Base-by-base conservation (phyloP, 768 basidiomycete species). In the Lentinula detonsa region DNA sequence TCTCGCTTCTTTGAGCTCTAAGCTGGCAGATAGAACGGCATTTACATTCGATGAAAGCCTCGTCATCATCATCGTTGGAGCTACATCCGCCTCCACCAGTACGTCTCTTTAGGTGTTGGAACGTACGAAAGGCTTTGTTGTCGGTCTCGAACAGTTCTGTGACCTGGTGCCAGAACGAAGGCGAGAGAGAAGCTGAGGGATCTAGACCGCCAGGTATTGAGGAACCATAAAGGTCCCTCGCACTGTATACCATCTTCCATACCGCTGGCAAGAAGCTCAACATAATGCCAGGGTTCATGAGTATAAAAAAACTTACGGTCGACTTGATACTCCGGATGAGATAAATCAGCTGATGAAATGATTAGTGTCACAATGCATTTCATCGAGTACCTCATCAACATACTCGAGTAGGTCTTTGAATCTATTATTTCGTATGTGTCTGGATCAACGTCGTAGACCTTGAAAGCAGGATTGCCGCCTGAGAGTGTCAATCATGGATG, bases 401-500 rank as follows among this genome's bases (percentile, higher is more conserved):
- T 55, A 85, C 84, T 75, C 53, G 74, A 71, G 67, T 80, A 83
- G 0, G 80, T 81, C 11, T 74, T 74, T 4, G 77, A 72, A 63
- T 88, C 85, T 80, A 87, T 82, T 53, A 88, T 69, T 65, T 86
- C 86, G 64, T 81, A 86, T 7, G 85, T 85, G 61, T 85, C 84
- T 2, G 85, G 83, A 65, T 88, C 86, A 31, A 88, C 73, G 56
- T 86, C 85, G 67, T 86, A 86, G 0, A 85, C 70, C 56, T 82
- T 81, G 73, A 81, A 86, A 11, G 78, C 79, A 2, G 79, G 83
- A 64, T 84, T 84, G 37, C 77, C 82, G 60, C 74, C 84, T 85
- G 59, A 7, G 8, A 18, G 34, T 33, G 13, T 11, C 53, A 23
- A 15, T 23, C 23, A 54, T 61, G 9, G 35, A 11, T 51, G 23